Evolutionary conservation across 2,329 filamentous ascomycete genomes (phyloP).

Genomic region (Graphilbum ipis-grandicollis): DNA sequence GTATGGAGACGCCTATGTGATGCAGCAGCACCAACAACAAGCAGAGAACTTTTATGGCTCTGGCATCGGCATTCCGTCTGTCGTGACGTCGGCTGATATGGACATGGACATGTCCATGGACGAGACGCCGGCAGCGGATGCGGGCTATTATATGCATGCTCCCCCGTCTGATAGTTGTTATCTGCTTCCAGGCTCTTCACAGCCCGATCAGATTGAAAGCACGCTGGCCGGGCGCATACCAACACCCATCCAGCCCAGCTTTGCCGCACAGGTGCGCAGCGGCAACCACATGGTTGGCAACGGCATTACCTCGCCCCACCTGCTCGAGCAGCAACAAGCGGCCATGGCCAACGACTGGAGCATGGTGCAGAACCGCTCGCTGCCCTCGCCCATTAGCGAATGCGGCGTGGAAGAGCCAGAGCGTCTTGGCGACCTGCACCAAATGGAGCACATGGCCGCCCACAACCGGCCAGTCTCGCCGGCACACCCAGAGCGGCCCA

Average conservation of each 20-base stretch:
- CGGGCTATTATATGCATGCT: no score
- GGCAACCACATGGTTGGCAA: not conserved
- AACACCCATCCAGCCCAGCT: constrained; percentile 41
- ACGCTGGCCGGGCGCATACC: constrained; percentile 31
- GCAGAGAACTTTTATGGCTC: no score
- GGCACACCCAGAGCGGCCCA: not conserved
- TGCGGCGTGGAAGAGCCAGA: constrained; percentile 25
- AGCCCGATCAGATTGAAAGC: constrained; percentile 15
- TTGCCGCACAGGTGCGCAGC: constrained; percentile 35
- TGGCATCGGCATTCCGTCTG: no score
- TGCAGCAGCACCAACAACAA: no score
- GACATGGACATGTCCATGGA: constrained; percentile 36
- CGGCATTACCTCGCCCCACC: no score
- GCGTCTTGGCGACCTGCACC: no score
- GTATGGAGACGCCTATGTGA: not conserved
- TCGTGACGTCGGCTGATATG: constrained; percentile 14
- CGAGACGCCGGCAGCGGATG: constrained; percentile 11
- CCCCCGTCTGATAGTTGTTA: constrained; percentile 8
- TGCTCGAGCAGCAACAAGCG: no score
- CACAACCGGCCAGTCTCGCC: not conserved
- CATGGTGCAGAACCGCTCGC: constrained; percentile 31
- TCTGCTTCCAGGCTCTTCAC: constrained; percentile 14
- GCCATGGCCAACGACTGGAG: constrained; percentile 30
- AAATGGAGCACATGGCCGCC: no score
- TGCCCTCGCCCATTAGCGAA: constrained; percentile 44